phyloP scores from a whole-genome alignment of 768 basidiomycete species.

The Lyophyllum semitale region DNA sequence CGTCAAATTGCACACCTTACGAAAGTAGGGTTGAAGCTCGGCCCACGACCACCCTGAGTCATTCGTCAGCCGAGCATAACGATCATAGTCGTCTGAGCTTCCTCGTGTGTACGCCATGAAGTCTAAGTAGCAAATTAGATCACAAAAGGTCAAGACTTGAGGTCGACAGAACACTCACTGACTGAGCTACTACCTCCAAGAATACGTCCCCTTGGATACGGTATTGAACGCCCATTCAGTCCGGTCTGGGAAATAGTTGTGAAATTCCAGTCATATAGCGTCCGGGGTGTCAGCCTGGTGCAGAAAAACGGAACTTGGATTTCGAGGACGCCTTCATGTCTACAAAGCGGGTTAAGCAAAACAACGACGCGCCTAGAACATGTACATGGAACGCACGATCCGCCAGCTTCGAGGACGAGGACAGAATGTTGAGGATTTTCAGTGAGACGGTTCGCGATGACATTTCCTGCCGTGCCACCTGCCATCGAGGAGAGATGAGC shows the following conservation, averaged over 20 bases:
- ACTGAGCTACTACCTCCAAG: conserved; percentile 26
- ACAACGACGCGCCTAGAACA: neutral
- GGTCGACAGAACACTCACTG: conserved; percentile 15
- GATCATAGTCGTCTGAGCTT: no score
- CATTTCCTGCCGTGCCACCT: conserved; percentile 22
- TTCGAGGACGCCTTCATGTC: conserved; percentile 12
- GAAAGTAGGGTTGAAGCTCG: no score
- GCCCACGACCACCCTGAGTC: no score
- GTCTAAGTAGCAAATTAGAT: no score
- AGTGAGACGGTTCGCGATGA: conserved; percentile 17
- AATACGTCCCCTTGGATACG: conserved; percentile 24
- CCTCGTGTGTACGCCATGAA: neutral
- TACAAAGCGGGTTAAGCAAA: neutral
- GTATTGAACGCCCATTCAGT: conserved; percentile 18
- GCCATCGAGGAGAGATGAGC: neutral
- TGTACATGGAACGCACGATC: conserved; percentile 7
- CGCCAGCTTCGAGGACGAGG: conserved; percentile 14
- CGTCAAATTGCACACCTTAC: no score
- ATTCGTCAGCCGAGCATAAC: no score
- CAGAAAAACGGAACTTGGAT: conserved; percentile 14
- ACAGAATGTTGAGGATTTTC: conserved; percentile 9
- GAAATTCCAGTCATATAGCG: conserved; percentile 27
- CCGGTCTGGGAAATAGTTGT: conserved; percentile 25
- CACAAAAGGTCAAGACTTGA: conserved; percentile 5
- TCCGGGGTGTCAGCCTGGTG: conserved; percentile 1